Evolutionary conservation across 768 basidiomycete species (phyloP).

Genomic region (Termitomyces eurrhizus): DNA sequence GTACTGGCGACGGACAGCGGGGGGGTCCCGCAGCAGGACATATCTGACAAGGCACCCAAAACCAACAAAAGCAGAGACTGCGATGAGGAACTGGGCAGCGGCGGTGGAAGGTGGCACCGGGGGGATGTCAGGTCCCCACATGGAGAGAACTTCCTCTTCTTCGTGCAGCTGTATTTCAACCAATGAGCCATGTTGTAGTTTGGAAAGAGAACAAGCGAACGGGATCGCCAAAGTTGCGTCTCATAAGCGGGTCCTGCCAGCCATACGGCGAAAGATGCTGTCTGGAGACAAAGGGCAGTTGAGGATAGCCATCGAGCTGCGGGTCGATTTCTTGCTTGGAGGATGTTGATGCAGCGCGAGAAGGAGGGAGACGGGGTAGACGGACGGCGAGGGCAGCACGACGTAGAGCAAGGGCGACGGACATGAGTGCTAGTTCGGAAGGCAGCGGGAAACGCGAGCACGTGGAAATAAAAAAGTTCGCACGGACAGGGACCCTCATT

Average conservation of each 20-base stretch:
- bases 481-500: slow-evolving; percentile 16
- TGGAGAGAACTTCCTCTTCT: slow-evolving; percentile 73
- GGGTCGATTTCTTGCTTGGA: slow-evolving; percentile 48
- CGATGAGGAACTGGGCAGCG: slow-evolving; percentile 61
- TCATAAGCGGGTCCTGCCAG: slow-evolving; percentile 74
- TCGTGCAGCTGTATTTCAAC: slow-evolving; percentile 61
- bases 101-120: slow-evolving; percentile 57
- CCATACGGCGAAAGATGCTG: slow-evolving; percentile 61
- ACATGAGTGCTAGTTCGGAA: slow-evolving; percentile 25
- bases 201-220: slow-evolving; percentile 31
- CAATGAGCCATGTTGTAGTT: slow-evolving; percentile 8
- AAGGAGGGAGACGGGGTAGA: slow-evolving; percentile 6
- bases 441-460: slow-evolving; percentile 13
- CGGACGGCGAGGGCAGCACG: slow-evolving; percentile 26
- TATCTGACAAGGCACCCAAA: slow-evolving; percentile 60
- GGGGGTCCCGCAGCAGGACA: slow-evolving; percentile 53
- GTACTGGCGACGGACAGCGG: slow-evolving; percentile 69
- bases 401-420: slow-evolving; percentile 34
- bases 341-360: slow-evolving; percentile 32
- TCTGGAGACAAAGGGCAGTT: slow-evolving; percentile 62
- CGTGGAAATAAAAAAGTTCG: slow-evolving; percentile 12
- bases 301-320: slow-evolving; percentile 70
- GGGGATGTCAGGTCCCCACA: slow-evolving; percentile 85
- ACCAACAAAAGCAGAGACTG: slow-evolving; percentile 55
- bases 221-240: slow-evolving; percentile 79